phyloP scores from a whole-genome alignment of 805 yeast species.

The Kazachstania martiniae region DNA sequence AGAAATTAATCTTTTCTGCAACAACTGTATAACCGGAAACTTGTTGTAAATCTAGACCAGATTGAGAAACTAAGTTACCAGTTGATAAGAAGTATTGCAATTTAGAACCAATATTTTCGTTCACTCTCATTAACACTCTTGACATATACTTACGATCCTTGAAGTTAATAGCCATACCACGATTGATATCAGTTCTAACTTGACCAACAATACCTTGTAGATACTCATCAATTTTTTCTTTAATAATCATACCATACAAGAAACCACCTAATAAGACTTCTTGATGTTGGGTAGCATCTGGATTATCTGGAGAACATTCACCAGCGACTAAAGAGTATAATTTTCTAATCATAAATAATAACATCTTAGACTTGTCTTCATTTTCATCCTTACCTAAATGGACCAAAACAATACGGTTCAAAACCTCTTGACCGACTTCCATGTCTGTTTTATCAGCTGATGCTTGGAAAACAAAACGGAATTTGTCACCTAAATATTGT shows the following conservation, averaged over 20 bases:
- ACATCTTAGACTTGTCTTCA: conserved; percentile 74
- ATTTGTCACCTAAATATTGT: conserved; percentile 90
- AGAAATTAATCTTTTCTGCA: conserved; percentile 95
- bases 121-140: conserved; percentile 64
- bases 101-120: conserved; percentile 91
- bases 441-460: conserved; percentile 79
- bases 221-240: conserved; percentile 93
- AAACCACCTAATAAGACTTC: conserved; percentile 93
- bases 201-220: conserved; percentile 62
- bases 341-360: conserved; percentile 91
- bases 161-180: conserved; percentile 77
- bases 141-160: conserved; percentile 73
- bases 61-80: conserved; percentile 92
- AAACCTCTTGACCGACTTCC: conserved; percentile 81
- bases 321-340: conserved; percentile 92
- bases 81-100: conserved; percentile 90
- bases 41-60: conserved; percentile 96
- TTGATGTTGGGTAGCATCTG: conserved; percentile 98
- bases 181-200: conserved; percentile 65
- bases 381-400: conserved; percentile 53
- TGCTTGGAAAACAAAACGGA: conserved; percentile 85
- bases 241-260: conserved; percentile 90
- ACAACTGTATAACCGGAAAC: conserved; percentile 97
- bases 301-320: conserved; percentile 93
- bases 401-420: conserved; percentile 77